A percentile compares a stretch with the other conserved stretches of the same genome.
Conservation (phyloP, 768 basidiomycete species). For the Pisolithus tinctorius region DNA sequence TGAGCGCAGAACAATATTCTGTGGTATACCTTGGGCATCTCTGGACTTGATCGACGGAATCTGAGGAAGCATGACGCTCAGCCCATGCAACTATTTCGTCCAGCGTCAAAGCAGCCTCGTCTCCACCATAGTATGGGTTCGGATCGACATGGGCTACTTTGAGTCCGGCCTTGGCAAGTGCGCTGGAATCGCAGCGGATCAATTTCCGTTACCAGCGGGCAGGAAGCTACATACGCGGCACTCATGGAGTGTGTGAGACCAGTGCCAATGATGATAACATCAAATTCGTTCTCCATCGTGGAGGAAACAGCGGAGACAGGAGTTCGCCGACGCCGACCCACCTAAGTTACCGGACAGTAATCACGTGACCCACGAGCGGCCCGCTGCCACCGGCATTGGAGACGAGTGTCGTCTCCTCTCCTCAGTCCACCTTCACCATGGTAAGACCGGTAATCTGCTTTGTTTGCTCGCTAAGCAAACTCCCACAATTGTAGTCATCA, state of each 20-base stretch:
- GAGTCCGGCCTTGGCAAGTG: constrained; percentile 83
- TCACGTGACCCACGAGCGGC: not conserved
- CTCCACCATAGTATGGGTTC: constrained; percentile 79
- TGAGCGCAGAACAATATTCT: constrained; percentile 35
- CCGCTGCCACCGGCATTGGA: too few species aligned
- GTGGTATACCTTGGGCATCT: constrained; percentile 13
- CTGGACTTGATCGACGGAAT: constrained; percentile 3
- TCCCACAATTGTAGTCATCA: constrained; percentile 51
- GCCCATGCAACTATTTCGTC: constrained; percentile 77
- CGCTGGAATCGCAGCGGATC: constrained; percentile 37
- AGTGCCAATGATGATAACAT: constrained; percentile 69
- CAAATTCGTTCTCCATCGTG: constrained; percentile 42
- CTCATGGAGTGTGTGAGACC: constrained; percentile 79
- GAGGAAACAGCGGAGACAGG: not conserved
- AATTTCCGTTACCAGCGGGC: not conserved
- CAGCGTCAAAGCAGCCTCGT: constrained; percentile 74
- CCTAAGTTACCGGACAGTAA: not conserved
- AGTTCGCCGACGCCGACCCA: not conserved
- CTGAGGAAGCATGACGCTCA: constrained; percentile 26
- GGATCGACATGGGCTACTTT: constrained; percentile 84
- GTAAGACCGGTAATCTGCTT: constrained; percentile 11
- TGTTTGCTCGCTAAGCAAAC: not conserved
- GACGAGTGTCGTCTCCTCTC: not conserved
- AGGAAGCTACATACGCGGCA: constrained; percentile 58
- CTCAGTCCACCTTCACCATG: constrained; percentile 18